Evolutionary conservation across 768 basidiomycete species (phyloP), one percentile per base, ranked within the genome.

Genomic region (Rhodotorula toruloides): DNA sequence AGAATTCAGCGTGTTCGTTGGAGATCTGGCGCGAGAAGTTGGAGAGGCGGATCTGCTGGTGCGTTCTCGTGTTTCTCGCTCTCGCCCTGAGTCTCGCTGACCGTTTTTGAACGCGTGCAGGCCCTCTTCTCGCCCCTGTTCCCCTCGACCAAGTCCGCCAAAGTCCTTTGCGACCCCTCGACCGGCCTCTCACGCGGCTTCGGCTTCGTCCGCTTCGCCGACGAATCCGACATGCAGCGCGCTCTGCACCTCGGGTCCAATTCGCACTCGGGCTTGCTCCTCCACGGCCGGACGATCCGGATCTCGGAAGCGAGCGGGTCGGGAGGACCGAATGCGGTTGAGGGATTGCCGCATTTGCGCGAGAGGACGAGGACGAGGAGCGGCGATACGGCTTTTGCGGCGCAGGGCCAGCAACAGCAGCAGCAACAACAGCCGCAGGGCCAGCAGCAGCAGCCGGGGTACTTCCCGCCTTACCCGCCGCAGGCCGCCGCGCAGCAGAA

Each of bases 1-100:
- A 77, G 92, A 94, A 78, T 93, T 88, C 76, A 90, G 89, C 77
- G 90, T 96, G 60, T 96, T 96, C 74, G 91, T 94, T 5, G 91
- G 91, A 49, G 91, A 96, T 78, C 83, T 96, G 49, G 90, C 90
- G 5, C 88, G 91, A 16, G 91, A 92, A 78, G 90, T 90, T 11
- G 90, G 89, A 72, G 92, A 94, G 78, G 88, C 88, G n/a, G 91
- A 96, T 77, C 81, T 94, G n/a, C 90, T 94, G 55, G 89, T 88
- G 32, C 87, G 92, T 72, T 90, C 6, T 21, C 29, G 22, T 19
- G 27, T 27, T 42, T 36, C 19, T 3, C 12, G 1, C 39, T 19
- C 52, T 40, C 29, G 2, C 1, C 53, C 32, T 8, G 13, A 22
- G 36, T 12, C 10, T n/a, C 29, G 10, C 8, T 32, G 7, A 29